Conservation (phyloP, 495 filamentous ascomycete species). For the Sordaria brevicollis region DNA sequence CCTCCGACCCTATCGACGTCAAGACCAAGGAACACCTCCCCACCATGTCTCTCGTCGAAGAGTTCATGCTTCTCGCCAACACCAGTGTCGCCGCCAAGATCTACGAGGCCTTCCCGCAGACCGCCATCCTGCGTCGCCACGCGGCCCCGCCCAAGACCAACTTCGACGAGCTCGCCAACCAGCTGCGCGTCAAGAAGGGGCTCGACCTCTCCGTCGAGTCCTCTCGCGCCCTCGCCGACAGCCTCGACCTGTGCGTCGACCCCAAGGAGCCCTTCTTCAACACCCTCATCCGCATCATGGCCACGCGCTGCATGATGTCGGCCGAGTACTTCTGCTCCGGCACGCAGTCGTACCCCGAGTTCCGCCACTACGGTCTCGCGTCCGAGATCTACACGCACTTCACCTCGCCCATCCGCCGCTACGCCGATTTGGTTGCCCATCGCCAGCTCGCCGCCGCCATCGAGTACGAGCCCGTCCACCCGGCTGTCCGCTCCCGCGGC, state of each 20-base stretch:
- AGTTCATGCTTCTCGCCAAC: slow-evolving; percentile 99
- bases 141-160: slow-evolving; percentile 86
- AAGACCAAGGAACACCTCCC: slow-evolving; percentile 89
- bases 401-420: slow-evolving; percentile 91
- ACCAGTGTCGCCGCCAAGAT: slow-evolving; percentile 83
- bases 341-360: slow-evolving; percentile 83
- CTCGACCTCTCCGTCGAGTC: slow-evolving; percentile 71
- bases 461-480: slow-evolving; percentile 72
- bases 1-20: slow-evolving; percentile 90
- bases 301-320: slow-evolving; percentile 97
- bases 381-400: slow-evolving; percentile 98
- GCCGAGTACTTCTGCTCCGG: slow-evolving; percentile 97
- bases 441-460: slow-evolving; percentile 93
- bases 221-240: slow-evolving; percentile 83
- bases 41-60: slow-evolving; percentile 95
- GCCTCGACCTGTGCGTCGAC: slow-evolving; percentile 76
- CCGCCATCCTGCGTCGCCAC: slow-evolving; percentile 86
- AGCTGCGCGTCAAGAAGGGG: slow-evolving; percentile 74
- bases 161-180: slow-evolving; percentile 86
- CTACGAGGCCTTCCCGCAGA: slow-evolving; percentile 84
- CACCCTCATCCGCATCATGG: slow-evolving; percentile 91
- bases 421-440: slow-evolving; percentile 89
- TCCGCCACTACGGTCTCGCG: slow-evolving; percentile 91
- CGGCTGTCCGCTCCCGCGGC: slow-evolving; percentile 62
- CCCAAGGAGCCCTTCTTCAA: slow-evolving; percentile 92